phyloP scores from a whole-genome alignment of 176 grass and related monocot species.

The Musa troglodytarum region DNA sequence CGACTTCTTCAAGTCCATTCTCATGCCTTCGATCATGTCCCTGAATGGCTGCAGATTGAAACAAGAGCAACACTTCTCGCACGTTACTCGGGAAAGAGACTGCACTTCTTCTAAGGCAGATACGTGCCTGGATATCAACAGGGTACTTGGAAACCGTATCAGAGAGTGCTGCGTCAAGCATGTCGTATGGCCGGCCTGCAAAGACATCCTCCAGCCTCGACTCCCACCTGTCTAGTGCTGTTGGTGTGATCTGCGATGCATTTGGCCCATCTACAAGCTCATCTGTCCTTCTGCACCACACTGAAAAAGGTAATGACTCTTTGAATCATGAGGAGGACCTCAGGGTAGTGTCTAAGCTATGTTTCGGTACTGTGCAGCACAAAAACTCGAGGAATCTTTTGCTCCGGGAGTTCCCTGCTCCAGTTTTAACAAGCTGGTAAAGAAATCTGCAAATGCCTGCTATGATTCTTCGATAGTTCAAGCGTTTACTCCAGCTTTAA shows the following conservation, averaged over 20 bases:
- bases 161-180: slow-evolving; percentile 84
- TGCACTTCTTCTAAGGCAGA: not conserved
- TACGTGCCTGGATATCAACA: slow-evolving; percentile 65
- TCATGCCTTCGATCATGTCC: slow-evolving; percentile 97
- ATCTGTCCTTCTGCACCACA: slow-evolving; percentile 94
- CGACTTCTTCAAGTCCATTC: slow-evolving; percentile 60
- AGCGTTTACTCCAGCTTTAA: no score
- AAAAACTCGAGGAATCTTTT: no score
- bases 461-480: no score
- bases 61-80: not conserved
- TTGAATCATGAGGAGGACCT: not conserved
- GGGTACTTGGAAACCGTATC: slow-evolving; percentile 62
- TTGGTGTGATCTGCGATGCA: slow-evolving; percentile 69
- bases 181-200: slow-evolving; percentile 73
- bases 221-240: slow-evolving; percentile 88
- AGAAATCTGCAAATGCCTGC: no score
- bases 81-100: not conserved
- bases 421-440: no score
- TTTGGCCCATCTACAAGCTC: slow-evolving; percentile 92
- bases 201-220: slow-evolving; percentile 74
- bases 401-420: no score
- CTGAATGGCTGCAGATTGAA: slow-evolving; percentile 55
- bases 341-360: no score
- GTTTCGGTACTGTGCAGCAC: no score
- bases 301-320: slow-evolving; percentile 18